Conservation (phyloP, 345 rosid species). For the Noccaea caerulescens region DNA sequence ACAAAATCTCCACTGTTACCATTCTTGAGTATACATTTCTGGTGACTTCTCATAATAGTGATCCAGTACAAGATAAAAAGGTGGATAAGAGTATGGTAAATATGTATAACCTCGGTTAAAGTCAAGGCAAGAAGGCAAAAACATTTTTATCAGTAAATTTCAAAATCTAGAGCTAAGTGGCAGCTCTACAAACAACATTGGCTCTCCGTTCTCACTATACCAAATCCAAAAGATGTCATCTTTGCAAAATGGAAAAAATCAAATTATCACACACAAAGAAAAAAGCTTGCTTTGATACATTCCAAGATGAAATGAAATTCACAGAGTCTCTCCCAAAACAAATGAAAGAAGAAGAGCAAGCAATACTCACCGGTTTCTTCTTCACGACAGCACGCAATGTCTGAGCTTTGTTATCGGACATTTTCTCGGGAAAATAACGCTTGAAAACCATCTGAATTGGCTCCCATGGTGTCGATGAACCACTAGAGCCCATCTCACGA, state of each 20-base stretch:
- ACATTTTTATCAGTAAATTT: slow-evolving; percentile 8
- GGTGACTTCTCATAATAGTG: slow-evolving; percentile 13
- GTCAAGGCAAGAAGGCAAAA: slow-evolving; percentile 17
- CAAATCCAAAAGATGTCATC: slow-evolving; percentile 24
- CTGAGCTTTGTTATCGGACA: slow-evolving; percentile 40
- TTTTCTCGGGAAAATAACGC: slow-evolving; percentile 46
- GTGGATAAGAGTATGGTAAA: not conserved
- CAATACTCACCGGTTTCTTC: slow-evolving; percentile 72
- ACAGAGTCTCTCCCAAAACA: not conserved
- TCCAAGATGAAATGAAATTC: slow-evolving; percentile 12
- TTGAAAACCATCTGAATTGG: slow-evolving; percentile 74
- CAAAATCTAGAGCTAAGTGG: slow-evolving; percentile 27
- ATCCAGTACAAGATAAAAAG: slow-evolving; percentile 12
- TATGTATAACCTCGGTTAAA: slow-evolving; percentile 6
- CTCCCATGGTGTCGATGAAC: slow-evolving; percentile 56
- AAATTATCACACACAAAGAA: too few species aligned
- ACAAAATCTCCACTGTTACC: slow-evolving; percentile 9
- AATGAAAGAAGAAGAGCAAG: not conserved
- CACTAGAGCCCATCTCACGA: slow-evolving; percentile 41
- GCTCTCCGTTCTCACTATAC: slow-evolving; percentile 1
- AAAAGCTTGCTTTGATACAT: slow-evolving; percentile 7
- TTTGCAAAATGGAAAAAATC: not conserved
- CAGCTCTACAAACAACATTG: slow-evolving; percentile 17
- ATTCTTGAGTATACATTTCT: slow-evolving; percentile 18
- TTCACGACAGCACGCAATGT: slow-evolving; percentile 57